phyloP scores from a whole-genome alignment of 495 filamentous ascomycete species.

The Aspergillus carlsbadensis region DNA sequence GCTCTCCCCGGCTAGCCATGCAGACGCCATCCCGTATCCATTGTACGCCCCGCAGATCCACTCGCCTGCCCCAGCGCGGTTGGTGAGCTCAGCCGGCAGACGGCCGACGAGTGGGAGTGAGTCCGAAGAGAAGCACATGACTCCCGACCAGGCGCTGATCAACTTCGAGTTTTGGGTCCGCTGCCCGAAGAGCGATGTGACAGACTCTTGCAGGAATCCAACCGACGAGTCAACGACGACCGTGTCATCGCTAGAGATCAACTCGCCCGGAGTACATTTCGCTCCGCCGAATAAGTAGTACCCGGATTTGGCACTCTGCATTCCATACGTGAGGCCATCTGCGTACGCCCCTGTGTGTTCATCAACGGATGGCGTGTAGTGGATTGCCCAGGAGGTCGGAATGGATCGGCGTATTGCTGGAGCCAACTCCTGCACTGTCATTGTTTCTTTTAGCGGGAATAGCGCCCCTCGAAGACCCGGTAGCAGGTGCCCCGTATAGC shows the following conservation, averaged over 20 bases:
- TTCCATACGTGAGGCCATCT: conserved; percentile 74
- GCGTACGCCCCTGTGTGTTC: conserved; percentile 34
- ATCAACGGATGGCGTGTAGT: conserved; percentile 26
- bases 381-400: conserved; percentile 37
- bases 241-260: no score
- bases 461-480: conserved; percentile 66
- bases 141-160: conserved; percentile 71
- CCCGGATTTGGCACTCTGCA: conserved; percentile 56
- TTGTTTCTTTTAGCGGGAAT: conserved; percentile 74
- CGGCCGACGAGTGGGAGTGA: conserved; percentile 67
- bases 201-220: no score
- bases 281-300: conserved; percentile 52
- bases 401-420: conserved; percentile 34
- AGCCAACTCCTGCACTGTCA: conserved; percentile 59
- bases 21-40: conserved; percentile 84
- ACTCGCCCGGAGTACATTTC: conserved; percentile 23
- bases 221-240: no score
- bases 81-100: conserved; percentile 52
- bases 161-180: conserved; percentile 4
- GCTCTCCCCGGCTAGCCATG: conserved; percentile 64
- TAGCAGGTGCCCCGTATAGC: conserved; percentile 71
- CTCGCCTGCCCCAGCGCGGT: conserved; percentile 35
- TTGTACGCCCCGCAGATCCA: conserved; percentile 66
- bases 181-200: no score
- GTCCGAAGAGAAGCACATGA: conserved; percentile 78